phyloP scores from a whole-genome alignment of 1,139 yeast genomes.

The Saccharomyces hybrid region DNA sequence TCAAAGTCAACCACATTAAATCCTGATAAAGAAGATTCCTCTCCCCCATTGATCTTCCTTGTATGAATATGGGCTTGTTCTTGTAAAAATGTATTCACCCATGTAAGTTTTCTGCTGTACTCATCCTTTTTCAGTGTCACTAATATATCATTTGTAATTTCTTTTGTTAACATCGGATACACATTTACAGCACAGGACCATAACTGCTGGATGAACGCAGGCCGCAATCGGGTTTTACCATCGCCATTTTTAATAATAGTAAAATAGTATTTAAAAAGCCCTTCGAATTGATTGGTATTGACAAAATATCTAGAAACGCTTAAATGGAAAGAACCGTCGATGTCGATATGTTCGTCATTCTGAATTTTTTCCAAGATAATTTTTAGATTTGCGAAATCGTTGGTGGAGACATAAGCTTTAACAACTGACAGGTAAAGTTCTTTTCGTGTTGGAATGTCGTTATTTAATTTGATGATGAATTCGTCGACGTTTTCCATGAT shows the following conservation, averaged over 20 bases:
- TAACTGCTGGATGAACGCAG: slow-evolving; percentile 11
- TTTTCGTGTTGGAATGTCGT: slow-evolving; percentile 4
- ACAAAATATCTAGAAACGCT: slow-evolving; percentile 19
- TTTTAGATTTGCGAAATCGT: slow-evolving; percentile 14
- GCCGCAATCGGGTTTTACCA: slow-evolving; percentile 8
- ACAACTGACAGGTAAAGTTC: slow-evolving; percentile 13
- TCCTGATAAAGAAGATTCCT: slow-evolving; percentile 1
- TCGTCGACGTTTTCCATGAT: slow-evolving; percentile 12
- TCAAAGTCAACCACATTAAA: background rate
- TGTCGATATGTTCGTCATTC: slow-evolving; percentile 9
- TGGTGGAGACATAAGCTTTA: slow-evolving; percentile 12
- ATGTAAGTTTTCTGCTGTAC: slow-evolving; percentile 11
- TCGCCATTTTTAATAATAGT: slow-evolving; percentile 7
- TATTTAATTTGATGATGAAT: background rate
- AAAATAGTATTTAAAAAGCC: slow-evolving; percentile 17
- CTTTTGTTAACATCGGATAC: slow-evolving; percentile 19
- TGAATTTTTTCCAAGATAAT: slow-evolving; percentile 10
- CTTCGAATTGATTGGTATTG: slow-evolving; percentile 15
- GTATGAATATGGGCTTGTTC: slow-evolving; percentile 4
- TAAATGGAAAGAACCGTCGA: slow-evolving; percentile 11
- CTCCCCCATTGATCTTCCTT: slow-evolving; percentile 2
- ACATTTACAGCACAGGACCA: slow-evolving; percentile 16
- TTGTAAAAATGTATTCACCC: slow-evolving; percentile 7
- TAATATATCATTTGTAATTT: slow-evolving; percentile 17
- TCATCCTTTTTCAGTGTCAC: slow-evolving; percentile 11